phyloP scores from a whole-genome alignment of 2,329 filamentous ascomycete species.

The Cercospora zeina region DNA sequence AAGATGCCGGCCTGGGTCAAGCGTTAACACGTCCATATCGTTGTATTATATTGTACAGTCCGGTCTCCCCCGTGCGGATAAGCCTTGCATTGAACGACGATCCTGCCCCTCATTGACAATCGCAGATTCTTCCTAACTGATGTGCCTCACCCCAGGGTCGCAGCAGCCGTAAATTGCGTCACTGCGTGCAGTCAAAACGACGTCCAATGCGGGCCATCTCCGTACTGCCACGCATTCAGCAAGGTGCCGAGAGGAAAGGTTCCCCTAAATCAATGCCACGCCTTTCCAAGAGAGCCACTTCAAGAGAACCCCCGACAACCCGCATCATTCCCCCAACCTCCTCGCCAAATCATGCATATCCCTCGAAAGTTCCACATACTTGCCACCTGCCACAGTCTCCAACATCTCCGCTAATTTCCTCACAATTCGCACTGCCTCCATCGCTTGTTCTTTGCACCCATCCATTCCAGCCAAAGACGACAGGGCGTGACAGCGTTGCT shows the following conservation, averaged over 20 bases:
- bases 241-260: neutral
- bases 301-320: neutral
- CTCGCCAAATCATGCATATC: neutral
- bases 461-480: constrained; percentile 1
- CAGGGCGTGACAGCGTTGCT: neutral
- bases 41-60: constrained; percentile 23
- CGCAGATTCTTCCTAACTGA: neutral
- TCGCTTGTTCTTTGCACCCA: neutral
- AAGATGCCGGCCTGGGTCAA: constrained; percentile 99
- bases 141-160: too few relatives aligned
- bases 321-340: neutral
- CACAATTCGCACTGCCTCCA: constrained; percentile 1
- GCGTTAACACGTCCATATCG: constrained; percentile 48
- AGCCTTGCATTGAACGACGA: neutral
- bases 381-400: constrained; percentile 1
- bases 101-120: neutral
- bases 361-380: neutral
- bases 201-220: neutral
- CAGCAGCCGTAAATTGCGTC: too few relatives aligned
- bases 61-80: neutral
- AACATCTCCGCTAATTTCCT: neutral
- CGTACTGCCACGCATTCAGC: neutral
- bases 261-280: neutral
- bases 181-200: neutral
- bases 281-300: neutral